Evolutionary conservation across 2,329 filamentous ascomycete genomes (phyloP), one percentile per base, ranked within the genome.

Genomic region (Biscogniauxia marginata): DNA sequence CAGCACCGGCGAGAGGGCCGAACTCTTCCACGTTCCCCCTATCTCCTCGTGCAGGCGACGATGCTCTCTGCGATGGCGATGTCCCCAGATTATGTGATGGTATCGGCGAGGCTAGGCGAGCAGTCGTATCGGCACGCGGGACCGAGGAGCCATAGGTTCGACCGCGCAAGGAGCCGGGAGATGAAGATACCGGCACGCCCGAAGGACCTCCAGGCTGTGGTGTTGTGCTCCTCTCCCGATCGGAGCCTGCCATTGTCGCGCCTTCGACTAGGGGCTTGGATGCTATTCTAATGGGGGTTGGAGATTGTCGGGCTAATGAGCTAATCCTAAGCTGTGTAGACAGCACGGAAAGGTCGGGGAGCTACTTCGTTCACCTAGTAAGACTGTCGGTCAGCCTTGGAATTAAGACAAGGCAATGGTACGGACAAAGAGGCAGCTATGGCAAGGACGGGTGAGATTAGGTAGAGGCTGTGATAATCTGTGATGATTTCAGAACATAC

Each of bases 1-100:
- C 84, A 52, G 82, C 81, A 57, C 84, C 87, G 7, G 87, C 79
- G 39, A 96, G 80, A 39, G 90, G 87, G 43, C 85, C 81, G 55
- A 85, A 73, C 52, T 71, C 75, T 19, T 77, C 79, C 34, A 76
- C 65, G n/a, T 69, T 62, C 63, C 68, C 67, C 65, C 67, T 62
- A 63, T 76, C 66, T 58, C 71, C 70, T 52, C 80, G 75, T 46
- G 76, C 77, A 13, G 76, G 76, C 16, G 80, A 78, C 58, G 80
- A 77, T 58, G 82, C 79, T 55, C 75, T 76, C 24, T 79, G 71
- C 21, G 75, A 72, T 18, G 65, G 64, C 49, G 83, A 75, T 39
- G 80, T 79, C 60, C 75, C 77, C 52, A 72, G 66, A 48, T 70
- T 63, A 23, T 65, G 62, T 21, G 81, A 81, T 6, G 82, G 82